These are phyloP conservation scores for Linderina pennispora DNA, from an alignment of 192 early-diverging fungal species.

Conservation along the genomic window DNA sequence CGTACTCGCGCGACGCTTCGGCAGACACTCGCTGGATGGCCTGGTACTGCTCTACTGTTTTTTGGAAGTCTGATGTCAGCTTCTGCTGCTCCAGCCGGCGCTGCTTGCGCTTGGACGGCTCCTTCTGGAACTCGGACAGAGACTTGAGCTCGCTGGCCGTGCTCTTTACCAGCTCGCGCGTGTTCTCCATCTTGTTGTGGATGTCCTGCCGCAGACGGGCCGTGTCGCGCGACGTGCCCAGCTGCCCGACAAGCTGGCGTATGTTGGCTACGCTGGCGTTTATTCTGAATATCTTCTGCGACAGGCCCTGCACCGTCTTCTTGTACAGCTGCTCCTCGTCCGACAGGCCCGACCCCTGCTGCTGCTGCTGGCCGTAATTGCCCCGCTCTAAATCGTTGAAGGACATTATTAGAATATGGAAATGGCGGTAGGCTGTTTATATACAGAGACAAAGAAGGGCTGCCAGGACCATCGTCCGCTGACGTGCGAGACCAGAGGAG, in stretches of 20 bases:
- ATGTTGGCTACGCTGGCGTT: constrained; percentile 81
- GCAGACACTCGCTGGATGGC: constrained; percentile 75
- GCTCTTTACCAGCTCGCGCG: constrained; percentile 72
- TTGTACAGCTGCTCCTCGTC: constrained; percentile 49
- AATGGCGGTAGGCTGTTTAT: not conserved
- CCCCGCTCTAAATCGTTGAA: constrained; percentile 61
- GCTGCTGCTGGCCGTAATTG: constrained; percentile 11
- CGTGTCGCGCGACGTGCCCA: constrained; percentile 76
- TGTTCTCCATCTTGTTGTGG: constrained; percentile 66
- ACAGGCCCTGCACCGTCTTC: constrained; percentile 58
- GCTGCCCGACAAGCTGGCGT: constrained; percentile 64
- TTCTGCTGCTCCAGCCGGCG: constrained; percentile 88
- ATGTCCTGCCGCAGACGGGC: constrained; percentile 57
- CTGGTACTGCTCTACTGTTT: constrained; percentile 86
- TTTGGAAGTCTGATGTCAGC: constrained; percentile 91
- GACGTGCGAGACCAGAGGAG: too few relatives aligned
- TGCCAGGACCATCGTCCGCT: too few relatives aligned
- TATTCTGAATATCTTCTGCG: constrained; percentile 81
- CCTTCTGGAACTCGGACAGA: constrained; percentile 54
- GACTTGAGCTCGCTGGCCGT: constrained; percentile 73
- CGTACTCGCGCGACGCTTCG: constrained; percentile 77
- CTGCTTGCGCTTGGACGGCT: constrained; percentile 39
- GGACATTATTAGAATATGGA: constrained; percentile 45
- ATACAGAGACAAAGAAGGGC: too few relatives aligned
- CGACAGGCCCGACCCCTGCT: constrained; percentile 1